Percentiles rank a stretch among this genome's conserved stretches.
Evolutionary conservation across 345 rosid genomes (phyloP).

Genomic region (Gossypium arboreum): DNA sequence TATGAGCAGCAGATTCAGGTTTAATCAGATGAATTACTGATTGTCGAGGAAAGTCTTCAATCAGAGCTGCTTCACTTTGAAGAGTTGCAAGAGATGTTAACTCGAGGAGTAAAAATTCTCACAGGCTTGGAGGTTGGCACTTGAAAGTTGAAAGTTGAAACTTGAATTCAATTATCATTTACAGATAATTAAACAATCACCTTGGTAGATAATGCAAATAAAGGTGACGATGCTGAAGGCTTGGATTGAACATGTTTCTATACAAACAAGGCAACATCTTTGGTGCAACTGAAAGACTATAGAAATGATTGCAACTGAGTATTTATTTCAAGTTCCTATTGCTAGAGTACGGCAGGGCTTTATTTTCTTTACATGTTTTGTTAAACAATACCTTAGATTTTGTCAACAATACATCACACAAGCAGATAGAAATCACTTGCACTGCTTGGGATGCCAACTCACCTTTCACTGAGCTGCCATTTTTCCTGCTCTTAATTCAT

Average conservation of each 20-base stretch:
- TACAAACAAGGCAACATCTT: slow-evolving; percentile 21
- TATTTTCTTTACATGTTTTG: slow-evolving; percentile 32
- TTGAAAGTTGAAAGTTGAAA: not conserved
- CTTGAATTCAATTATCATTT: not conserved
- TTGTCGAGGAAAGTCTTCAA: not conserved
- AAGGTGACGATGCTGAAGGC: not conserved
- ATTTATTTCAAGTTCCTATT: slow-evolving; percentile 26
- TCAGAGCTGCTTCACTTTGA: not conserved
- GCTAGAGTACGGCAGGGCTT: slow-evolving; percentile 17
- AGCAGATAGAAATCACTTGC: slow-evolving; percentile 27
- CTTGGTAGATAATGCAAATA: not conserved
- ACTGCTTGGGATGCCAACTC: slow-evolving; percentile 44
- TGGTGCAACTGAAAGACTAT: slow-evolving; percentile 4
- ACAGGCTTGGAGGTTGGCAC: not conserved
- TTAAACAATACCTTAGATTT: not conserved
- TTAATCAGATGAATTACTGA: not conserved
- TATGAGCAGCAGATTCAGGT: too few species aligned
- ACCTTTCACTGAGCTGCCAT: slow-evolving; percentile 15
- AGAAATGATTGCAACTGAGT: slow-evolving; percentile 22
- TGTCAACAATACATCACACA: slow-evolving; percentile 30
- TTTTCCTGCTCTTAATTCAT: not conserved
- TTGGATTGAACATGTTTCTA: not conserved
- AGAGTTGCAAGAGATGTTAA: not conserved
- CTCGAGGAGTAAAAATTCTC: not conserved
- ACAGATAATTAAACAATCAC: not conserved